These are phyloP conservation scores for Trypanosomatidae sp. DNA, from an alignment of 208 protist genomes.

Conservation along the genomic window DNA sequence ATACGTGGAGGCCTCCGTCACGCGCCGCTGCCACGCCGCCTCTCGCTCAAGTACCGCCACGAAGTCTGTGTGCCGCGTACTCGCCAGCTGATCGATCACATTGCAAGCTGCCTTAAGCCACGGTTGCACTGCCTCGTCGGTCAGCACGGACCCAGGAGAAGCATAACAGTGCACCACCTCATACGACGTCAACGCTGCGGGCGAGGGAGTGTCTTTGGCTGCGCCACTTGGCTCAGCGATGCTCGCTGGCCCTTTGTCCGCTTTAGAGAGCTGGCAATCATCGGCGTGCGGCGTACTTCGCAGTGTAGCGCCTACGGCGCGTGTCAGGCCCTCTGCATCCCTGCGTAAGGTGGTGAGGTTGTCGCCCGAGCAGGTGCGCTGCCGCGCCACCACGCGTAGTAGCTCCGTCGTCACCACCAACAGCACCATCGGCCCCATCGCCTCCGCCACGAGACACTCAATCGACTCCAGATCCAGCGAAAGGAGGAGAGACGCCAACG, in stretches of 20 bases:
- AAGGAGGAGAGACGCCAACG: not conserved
- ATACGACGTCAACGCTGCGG: conserved; percentile 4
- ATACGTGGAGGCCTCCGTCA: not conserved
- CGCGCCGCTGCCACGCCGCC: conserved; percentile 11
- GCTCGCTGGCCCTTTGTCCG: not conserved
- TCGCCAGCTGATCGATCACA: conserved; percentile 20
- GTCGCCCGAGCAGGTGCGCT: not conserved
- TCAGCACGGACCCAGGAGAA: conserved; percentile 14
- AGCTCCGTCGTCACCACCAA: conserved; percentile 5
- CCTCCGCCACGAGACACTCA: not conserved
- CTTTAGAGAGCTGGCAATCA: not conserved
- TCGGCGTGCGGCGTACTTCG: not conserved
- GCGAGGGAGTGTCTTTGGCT: not conserved
- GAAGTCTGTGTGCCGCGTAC: conserved; percentile 8
- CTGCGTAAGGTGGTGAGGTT: not conserved
- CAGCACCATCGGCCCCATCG: conserved; percentile 5
- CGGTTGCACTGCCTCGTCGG: conserved; percentile 2
- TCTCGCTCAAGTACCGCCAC: conserved; percentile 17
- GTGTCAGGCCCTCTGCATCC: not conserved
- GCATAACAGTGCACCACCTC: conserved; percentile 10
- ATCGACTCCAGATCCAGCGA: not conserved
- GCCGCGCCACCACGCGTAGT: not conserved
- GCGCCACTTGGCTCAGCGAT: not conserved
- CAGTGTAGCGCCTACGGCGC: not conserved
- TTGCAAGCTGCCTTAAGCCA: conserved; percentile 13